A percentile compares a stretch with the other conserved stretches of the same genome.
These are phyloP conservation scores for Echium plantagineum DNA, from an alignment of 257 asterid genomes.

Conservation along the genomic window DNA sequence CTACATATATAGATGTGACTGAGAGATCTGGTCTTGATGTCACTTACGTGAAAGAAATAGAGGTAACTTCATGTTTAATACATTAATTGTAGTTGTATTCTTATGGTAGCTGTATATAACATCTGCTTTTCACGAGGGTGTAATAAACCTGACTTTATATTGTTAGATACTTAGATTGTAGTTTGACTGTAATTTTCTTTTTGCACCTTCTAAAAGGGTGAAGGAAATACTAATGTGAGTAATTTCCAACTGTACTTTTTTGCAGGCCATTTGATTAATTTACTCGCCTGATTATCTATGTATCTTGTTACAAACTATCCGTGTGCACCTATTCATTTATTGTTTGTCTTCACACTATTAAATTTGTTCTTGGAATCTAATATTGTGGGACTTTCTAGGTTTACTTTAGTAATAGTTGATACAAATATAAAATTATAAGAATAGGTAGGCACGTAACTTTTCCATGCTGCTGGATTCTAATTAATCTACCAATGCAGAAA, in stretches of 20 bases:
- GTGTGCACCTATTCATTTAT: too few relatives aligned
- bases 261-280: too few relatives aligned
- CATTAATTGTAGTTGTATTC: background rate
- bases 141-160: background rate
- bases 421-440: background rate
- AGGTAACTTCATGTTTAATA: slow-evolving; percentile 35
- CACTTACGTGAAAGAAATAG: slow-evolving; percentile 63
- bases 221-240: too few relatives aligned
- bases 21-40: slow-evolving; percentile 80
- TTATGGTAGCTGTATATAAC: too few relatives aligned
- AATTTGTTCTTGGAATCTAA: too few relatives aligned
- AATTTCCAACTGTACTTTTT: too few relatives aligned
- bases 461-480: background rate
- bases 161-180: too few relatives aligned
- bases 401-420: background rate
- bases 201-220: too few relatives aligned
- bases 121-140: background rate
- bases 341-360: too few relatives aligned
- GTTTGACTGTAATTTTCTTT: too few relatives aligned
- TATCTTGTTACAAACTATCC: too few relatives aligned
- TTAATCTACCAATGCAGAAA: slow-evolving; percentile 35
- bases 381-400: background rate
- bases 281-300: too few relatives aligned
- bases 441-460: background rate
- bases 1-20: slow-evolving; percentile 64